Evolutionary conservation across 208 protist genomes (phyloP).

Genomic region (Tritrichomonas musculus): DNA sequence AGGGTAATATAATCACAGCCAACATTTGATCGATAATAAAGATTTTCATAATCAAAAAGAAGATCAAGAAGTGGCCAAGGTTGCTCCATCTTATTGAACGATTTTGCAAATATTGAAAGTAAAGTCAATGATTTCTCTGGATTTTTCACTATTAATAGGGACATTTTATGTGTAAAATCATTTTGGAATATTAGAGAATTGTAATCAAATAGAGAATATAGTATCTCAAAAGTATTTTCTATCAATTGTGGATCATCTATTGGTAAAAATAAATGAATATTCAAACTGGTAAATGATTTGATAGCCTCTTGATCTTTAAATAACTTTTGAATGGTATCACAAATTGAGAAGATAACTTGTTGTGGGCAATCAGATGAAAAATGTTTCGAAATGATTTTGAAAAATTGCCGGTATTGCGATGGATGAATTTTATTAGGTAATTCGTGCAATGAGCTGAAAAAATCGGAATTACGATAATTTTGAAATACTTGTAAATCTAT

Average conservation of each 20-base stretch:
- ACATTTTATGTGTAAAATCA: neutral
- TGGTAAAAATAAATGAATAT: neutral
- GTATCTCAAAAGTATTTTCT: neutral
- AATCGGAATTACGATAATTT: too few species aligned
- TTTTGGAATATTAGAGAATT: neutral
- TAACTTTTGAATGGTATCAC: too few species aligned
- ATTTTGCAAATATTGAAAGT: neutral
- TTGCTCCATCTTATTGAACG: neutral
- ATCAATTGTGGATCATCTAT: neutral
- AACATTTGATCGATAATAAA: neutral
- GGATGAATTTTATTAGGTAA: too few species aligned
- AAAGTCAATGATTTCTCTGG: neutral
- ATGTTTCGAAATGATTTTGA: too few species aligned
- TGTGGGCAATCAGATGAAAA: too few species aligned
- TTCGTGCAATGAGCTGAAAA: too few species aligned
- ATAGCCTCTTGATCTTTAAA: neutral
- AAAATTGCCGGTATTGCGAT: too few species aligned
- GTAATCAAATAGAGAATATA: neutral
- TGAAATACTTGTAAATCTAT: too few species aligned
- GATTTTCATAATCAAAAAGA: neutral
- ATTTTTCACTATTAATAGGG: neutral
- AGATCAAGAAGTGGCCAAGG: neutral
- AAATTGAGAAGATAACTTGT: too few species aligned
- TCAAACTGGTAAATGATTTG: neutral
- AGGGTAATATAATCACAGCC: conserved; percentile 1